phyloP scores from a whole-genome alignment of 257 asterid species.

The Gynochthodes officinalis region DNA sequence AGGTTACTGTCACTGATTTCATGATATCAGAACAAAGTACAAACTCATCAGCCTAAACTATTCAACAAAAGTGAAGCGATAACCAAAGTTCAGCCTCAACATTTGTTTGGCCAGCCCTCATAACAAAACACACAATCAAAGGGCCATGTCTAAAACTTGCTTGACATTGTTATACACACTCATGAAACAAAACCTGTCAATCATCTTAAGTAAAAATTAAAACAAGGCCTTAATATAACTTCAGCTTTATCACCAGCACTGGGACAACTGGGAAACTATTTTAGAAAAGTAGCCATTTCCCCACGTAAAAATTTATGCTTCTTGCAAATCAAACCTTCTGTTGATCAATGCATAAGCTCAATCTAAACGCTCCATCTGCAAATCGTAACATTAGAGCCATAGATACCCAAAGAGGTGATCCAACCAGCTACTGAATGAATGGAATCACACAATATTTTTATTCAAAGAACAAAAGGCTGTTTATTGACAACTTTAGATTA shows the following conservation, averaged over 20 bases:
- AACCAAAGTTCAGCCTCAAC: background rate
- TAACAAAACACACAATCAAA: background rate
- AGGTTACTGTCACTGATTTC: background rate
- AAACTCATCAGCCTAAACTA: background rate
- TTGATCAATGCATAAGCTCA: slow-evolving; percentile 27
- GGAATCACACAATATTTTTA: background rate
- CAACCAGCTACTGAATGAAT: background rate
- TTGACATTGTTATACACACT: slow-evolving; percentile 9
- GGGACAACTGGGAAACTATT: background rate
- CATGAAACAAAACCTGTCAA: background rate
- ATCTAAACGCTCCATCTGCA: slow-evolving; percentile 69
- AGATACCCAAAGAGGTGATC: background rate
- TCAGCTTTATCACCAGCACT: slow-evolving; percentile 12
- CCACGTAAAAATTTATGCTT: background rate
- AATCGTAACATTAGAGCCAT: slow-evolving; percentile 6
- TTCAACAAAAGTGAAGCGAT: background rate
- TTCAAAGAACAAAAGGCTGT: background rate
- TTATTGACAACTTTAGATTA: background rate
- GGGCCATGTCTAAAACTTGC: background rate
- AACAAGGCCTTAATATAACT: background rate
- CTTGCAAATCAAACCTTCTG: background rate
- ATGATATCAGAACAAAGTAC: no score
- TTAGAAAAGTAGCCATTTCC: background rate
- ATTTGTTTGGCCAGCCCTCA: slow-evolving; percentile 1
- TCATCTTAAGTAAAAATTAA: background rate